A percentile compares a stretch with the other conserved stretches of the same genome.
Evolutionary conservation across 495 filamentous ascomycete species (phyloP).

Genomic region (Hypoxylon cercidicola): DNA sequence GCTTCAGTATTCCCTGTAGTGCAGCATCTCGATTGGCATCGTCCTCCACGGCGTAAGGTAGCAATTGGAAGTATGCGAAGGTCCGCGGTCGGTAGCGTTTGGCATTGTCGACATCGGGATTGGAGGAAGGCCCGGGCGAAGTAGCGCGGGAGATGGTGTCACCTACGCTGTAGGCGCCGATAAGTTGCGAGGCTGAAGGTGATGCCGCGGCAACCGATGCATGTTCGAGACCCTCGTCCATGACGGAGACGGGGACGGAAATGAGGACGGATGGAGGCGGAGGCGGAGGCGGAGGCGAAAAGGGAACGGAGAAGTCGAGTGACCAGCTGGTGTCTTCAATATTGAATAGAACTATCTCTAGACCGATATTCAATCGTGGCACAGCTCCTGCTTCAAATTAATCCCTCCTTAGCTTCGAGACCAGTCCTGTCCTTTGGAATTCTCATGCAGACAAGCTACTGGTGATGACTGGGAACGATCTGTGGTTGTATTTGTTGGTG

Average conservation of each 20-base stretch:
- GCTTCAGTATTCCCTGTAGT: constrained; percentile 85
- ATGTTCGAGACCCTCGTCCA: constrained; percentile 48
- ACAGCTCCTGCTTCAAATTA: not conserved
- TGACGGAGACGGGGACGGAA: constrained; percentile 5
- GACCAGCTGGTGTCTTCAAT: constrained; percentile 2
- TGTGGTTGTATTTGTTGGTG: constrained; percentile 10
- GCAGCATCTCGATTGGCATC: constrained; percentile 76
- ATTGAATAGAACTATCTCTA: not conserved
- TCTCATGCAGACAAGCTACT: no score
- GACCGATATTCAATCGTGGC: not conserved
- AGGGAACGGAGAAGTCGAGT: not conserved
- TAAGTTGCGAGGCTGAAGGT: constrained; percentile 40
- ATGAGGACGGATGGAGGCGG: not conserved
- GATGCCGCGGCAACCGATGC: constrained; percentile 34
- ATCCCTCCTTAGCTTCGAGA: no score
- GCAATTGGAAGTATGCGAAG: constrained; percentile 87
- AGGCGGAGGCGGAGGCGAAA: not conserved
- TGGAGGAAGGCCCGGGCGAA: constrained; percentile 52
- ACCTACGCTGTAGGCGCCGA: constrained; percentile 41
- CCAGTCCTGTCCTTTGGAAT: no score
- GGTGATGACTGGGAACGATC: not conserved
- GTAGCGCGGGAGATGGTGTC: constrained; percentile 62
- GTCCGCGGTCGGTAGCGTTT: constrained; percentile 86
- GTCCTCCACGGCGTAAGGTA: constrained; percentile 88
- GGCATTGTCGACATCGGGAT: constrained; percentile 50